These are phyloP conservation scores for Talaromyces sp. DNA, from an alignment of 2,329 filamentous ascomycete species.

Conservation along the genomic window DNA sequence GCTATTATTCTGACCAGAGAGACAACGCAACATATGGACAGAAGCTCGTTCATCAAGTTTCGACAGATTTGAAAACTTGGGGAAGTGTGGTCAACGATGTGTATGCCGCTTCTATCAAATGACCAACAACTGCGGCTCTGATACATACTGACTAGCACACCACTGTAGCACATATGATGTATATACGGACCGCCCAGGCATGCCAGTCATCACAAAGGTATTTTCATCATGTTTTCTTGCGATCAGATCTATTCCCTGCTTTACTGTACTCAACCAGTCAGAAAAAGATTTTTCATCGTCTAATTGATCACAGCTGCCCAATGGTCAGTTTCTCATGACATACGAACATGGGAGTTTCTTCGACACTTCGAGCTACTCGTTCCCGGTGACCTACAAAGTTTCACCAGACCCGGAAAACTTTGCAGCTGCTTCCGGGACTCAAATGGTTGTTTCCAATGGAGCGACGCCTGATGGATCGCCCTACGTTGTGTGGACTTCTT, in stretches of 20 bases:
- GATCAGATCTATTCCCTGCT: no score
- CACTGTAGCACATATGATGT: background rate
- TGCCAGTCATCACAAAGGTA: background rate
- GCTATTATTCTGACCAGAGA: background rate
- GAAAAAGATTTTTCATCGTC: no score
- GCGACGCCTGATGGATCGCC: background rate
- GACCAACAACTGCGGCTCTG: background rate
- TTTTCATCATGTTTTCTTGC: background rate
- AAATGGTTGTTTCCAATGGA: background rate
- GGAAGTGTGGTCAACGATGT: background rate
- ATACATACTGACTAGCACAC: background rate
- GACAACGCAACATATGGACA: background rate
- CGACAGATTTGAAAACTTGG: background rate
- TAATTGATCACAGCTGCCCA: background rate
- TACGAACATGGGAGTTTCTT: background rate
- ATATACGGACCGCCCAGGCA: background rate
- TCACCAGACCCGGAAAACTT: background rate
- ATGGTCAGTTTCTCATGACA: background rate
- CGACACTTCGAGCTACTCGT: background rate
- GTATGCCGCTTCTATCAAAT: background rate
- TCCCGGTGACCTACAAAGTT: background rate
- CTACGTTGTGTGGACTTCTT: background rate
- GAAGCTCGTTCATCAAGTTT: background rate
- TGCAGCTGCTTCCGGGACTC: background rate
- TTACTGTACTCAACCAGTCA: no score